These are phyloP conservation scores for Rhynchosporium graminicola DNA, from an alignment of 2,329 filamentous ascomycete species.

Conservation along the genomic window DNA sequence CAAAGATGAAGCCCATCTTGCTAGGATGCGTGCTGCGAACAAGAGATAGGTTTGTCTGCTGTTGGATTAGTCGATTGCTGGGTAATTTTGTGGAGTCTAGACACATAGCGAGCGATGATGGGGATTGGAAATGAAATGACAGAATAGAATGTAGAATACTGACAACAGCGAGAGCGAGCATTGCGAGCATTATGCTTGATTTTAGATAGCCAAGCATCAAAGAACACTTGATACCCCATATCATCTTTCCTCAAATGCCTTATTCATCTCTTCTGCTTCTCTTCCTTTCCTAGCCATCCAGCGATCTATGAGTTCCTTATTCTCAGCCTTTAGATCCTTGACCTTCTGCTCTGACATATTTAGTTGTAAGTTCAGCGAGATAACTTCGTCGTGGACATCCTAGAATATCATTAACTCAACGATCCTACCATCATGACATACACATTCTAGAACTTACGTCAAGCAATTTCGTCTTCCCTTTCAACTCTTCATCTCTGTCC, in stretches of 20 bases:
- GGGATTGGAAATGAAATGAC: slow-evolving; percentile 4
- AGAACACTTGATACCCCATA: slow-evolving; percentile 15
- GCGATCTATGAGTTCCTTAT: slow-evolving; percentile 82
- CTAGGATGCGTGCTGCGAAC: slow-evolving; percentile 11
- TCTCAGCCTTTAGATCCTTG: slow-evolving; percentile 75
- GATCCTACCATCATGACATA: slow-evolving; percentile 9
- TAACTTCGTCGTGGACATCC: slow-evolving; percentile 90
- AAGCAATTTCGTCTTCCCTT: slow-evolving; percentile 79
- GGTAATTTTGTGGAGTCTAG: slow-evolving; percentile 1
- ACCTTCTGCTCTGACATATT: slow-evolving; percentile 79
- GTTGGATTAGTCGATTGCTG: background rate
- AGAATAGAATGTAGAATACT: slow-evolving; percentile 12
- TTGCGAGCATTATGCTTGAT: slow-evolving; percentile 10
- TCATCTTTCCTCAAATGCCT: slow-evolving; percentile 43
- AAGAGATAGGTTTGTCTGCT: background rate
- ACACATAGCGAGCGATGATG: slow-evolving; percentile 2
- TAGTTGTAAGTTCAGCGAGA: slow-evolving; percentile 82
- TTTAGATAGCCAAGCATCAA: slow-evolving; percentile 13
- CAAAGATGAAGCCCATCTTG: slow-evolving; percentile 46
- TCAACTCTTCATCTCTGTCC: slow-evolving; percentile 83
- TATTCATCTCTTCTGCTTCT: slow-evolving; percentile 87
- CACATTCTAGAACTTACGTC: slow-evolving; percentile 53
- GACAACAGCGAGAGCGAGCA: slow-evolving; percentile 3
- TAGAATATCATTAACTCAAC: slow-evolving; percentile 37
- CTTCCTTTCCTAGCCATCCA: slow-evolving; percentile 88